Conservation (phyloP, 1,284 basidiomycete genomes). For the Afroboletus lepidellus region DNA sequence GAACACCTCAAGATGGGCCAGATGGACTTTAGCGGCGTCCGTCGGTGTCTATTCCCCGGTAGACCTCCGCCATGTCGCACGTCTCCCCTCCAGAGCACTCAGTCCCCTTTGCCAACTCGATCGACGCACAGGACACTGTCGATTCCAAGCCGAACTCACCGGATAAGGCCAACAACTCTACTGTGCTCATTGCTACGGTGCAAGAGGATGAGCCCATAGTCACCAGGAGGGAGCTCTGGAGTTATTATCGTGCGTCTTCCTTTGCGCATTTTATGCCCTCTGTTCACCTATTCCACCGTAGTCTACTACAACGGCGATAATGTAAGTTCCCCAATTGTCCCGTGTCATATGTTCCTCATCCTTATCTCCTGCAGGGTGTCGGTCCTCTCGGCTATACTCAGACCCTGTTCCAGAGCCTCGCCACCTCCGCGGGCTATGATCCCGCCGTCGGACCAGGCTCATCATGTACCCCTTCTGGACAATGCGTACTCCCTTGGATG, state of each 20-base stretch:
- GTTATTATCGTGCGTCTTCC: constrained; percentile 55
- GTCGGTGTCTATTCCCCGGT: not conserved
- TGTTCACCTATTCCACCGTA: constrained; percentile 23
- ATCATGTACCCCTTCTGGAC: constrained; percentile 62
- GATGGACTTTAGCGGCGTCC: not conserved
- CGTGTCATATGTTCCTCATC: not conserved
- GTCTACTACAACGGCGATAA: constrained; percentile 75
- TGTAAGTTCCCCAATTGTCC: constrained; percentile 36
- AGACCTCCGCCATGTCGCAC: constrained; percentile 10
- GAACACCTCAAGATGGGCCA: not conserved
- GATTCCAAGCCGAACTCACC: constrained; percentile 2
- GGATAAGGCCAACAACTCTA: not conserved
- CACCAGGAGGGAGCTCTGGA: constrained; percentile 65
- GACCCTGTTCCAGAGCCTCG: constrained; percentile 73
- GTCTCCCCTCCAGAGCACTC: constrained; percentile 1
- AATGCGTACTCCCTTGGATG: constrained; percentile 76
- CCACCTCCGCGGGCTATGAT: constrained; percentile 67
- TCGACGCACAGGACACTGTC: constrained; percentile 6
- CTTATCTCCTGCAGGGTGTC: constrained; percentile 59
- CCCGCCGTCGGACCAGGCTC: constrained; percentile 64
- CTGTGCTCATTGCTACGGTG: constrained; percentile 34
- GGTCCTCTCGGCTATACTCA: constrained; percentile 62
- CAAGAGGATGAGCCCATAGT: constrained; percentile 54
- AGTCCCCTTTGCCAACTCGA: not conserved
- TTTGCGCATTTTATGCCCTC: constrained; percentile 21